Conservation (phyloP, 805 yeast species). For the Nakazawaea wyomingensis region DNA sequence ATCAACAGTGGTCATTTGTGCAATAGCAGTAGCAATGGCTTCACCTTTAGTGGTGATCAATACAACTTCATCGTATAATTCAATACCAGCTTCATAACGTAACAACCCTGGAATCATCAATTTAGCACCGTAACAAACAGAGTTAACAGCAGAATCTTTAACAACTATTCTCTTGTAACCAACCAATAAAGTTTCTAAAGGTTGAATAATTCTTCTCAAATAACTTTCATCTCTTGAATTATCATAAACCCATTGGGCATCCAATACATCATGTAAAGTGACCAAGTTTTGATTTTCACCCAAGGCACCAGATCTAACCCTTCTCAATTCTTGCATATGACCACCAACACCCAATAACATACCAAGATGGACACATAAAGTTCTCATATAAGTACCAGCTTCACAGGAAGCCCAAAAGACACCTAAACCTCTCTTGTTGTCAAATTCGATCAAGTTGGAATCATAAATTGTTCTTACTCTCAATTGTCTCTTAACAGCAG, state of each 20-base stretch:
- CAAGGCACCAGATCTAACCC: conserved; percentile 97
- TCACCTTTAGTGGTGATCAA: conserved; percentile 99
- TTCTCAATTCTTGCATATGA: conserved; percentile 99
- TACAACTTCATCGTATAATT: conserved; percentile 95
- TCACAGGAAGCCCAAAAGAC: conserved; percentile 99
- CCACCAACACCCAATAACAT: conserved; percentile 99
- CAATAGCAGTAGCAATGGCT: conserved; percentile 97
- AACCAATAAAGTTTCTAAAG: conserved; percentile 86
- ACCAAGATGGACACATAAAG: conserved; percentile 97
- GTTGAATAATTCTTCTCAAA: conserved; percentile 88
- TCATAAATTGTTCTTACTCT: conserved; percentile 98
- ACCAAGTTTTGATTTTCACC: conserved; percentile 88
- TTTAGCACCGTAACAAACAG: conserved; percentile 98
- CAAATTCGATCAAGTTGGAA: conserved; percentile 92
- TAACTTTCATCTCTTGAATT: conserved; percentile 96
- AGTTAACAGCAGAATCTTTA: conserved; percentile 89
- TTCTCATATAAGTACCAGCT: conserved; percentile 99
- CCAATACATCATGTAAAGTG: conserved; percentile 94
- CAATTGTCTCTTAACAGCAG: conserved; percentile 98
- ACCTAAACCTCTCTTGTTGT: conserved; percentile 92
- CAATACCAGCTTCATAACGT: conserved; percentile 97
- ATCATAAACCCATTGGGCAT: conserved; percentile 97
- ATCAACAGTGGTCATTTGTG: conserved; percentile 98
- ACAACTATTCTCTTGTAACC: conserved; percentile 96
- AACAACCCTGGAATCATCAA: conserved; percentile 97